Percentiles rank a stretch among this genome's conserved stretches.
Evolutionary conservation across 2,329 filamentous ascomycete species (phyloP).

Genomic region (Penicillium capsulatum): DNA sequence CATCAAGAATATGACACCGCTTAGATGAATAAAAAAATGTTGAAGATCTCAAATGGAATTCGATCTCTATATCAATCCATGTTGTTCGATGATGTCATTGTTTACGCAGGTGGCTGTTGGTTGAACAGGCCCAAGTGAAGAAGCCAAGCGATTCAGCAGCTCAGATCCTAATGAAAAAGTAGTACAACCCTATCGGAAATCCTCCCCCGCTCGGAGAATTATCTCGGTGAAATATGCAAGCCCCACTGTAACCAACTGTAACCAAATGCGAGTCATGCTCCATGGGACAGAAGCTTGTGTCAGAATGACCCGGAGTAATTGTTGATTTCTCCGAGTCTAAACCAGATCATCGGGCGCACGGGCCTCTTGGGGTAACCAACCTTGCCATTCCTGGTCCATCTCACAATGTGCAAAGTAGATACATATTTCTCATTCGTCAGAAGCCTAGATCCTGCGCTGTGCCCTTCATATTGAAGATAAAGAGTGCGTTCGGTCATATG

Average conservation of each 20-base stretch:
- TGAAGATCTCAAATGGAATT: neutral
- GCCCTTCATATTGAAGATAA: too few relatives aligned
- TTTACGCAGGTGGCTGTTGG: slow-evolving; percentile 10
- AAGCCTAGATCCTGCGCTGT: too few relatives aligned
- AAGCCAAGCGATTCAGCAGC: too few relatives aligned
- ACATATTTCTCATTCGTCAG: too few relatives aligned
- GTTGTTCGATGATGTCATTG: slow-evolving; percentile 16
- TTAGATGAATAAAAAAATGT: neutral
- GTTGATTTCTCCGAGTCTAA: slow-evolving; percentile 7
- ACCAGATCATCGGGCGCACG: neutral
- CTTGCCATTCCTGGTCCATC: neutral
- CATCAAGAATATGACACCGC: neutral
- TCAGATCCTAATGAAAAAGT: too few relatives aligned
- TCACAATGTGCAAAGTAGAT: too few relatives aligned
- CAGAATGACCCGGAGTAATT: slow-evolving; percentile 7
- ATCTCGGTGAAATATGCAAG: slow-evolving; percentile 11
- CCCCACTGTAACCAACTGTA: neutral
- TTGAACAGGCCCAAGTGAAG: too few relatives aligned
- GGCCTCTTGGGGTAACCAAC: neutral
- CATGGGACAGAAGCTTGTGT: neutral
- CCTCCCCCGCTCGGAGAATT: slow-evolving; percentile 9
- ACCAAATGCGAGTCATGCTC: neutral
- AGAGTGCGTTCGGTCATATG: too few relatives aligned
- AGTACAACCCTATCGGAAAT: too few relatives aligned
- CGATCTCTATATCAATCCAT: neutral